Evolutionary conservation across 768 basidiomycete species (phyloP), one percentile per base, ranked within the genome.

Genomic region (Trametes punicea): DNA sequence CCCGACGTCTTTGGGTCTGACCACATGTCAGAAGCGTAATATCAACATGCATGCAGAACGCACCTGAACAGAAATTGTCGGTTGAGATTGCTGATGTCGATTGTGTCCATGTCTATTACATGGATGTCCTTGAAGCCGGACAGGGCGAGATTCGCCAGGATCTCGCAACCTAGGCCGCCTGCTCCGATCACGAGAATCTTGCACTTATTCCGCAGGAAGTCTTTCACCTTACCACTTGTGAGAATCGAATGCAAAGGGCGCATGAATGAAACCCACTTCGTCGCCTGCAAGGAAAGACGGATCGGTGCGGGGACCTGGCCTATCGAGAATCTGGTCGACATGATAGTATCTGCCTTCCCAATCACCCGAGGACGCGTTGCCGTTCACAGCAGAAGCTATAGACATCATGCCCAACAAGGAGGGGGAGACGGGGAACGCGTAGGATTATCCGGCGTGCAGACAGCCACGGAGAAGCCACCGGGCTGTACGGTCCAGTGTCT

Each of bases 51-150:
- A 1, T 10, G 29, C 18, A 27, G 9, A 7, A 68, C 74, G 47
- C 62, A 93, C 96, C 97, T 83, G 77, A 99, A 99, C 21, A 99
- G 77, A 71, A 99, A 99, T 73, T 99, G 97, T 46, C 97, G 82
- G 71, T 99, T 99, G 62, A 99, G 79, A 72, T 99, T 99, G 67
- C 94, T 98, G 67, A 99, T 90, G 74, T 99, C 96, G 70, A 98
- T 99, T 15, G 96, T 98, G 77, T 99, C 96, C 95, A 99, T 98
- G 78, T 99, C 97, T 69, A 99, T 98, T 58, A 99, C 95, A 77
- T 98, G 93, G 62, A 98, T 97, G 67, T 98, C 91, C 72, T 89
- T 91, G 84, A 98, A 99, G 23, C 97, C 97, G 41, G 92, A 89
- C 63, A 98, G 74, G 21, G 97, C 96, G 46, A 99, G 82, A 72